phyloP scores from a whole-genome alignment of 1,284 basidiomycete genomes.

The Fomitopsis schrenkii region DNA sequence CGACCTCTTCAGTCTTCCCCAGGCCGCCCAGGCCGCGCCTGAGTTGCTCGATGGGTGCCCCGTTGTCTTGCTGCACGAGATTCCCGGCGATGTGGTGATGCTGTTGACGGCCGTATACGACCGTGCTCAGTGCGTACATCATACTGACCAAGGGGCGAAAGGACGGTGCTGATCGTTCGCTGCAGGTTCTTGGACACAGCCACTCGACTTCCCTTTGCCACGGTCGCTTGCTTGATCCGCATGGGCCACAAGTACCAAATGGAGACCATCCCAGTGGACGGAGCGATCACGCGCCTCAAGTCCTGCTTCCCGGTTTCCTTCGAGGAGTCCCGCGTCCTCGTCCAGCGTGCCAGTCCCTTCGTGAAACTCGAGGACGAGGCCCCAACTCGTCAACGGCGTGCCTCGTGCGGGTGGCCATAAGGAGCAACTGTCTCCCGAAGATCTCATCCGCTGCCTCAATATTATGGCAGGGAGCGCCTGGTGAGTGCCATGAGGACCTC shows the following conservation, averaged over 20 bases:
- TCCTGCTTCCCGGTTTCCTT: neutral
- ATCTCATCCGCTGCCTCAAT: neutral
- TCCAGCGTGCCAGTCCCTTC: neutral
- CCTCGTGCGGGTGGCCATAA: neutral
- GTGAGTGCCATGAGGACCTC: neutral
- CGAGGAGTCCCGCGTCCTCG: too few species aligned
- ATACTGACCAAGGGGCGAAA: neutral
- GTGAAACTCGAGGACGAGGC: neutral
- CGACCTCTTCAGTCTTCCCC: constrained; percentile 52
- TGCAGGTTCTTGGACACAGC: neutral
- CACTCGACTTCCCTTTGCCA: neutral
- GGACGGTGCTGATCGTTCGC: neutral
- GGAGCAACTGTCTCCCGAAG: neutral
- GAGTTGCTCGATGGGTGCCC: constrained; percentile 5
- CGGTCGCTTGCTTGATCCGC: constrained; percentile 1
- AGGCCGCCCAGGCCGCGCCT: constrained; percentile 20
- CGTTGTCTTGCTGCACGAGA: constrained; percentile 2
- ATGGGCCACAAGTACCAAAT: constrained; percentile 5
- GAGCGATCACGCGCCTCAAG: neutral
- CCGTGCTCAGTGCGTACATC: neutral
- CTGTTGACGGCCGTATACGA: neutral
- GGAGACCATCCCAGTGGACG: neutral
- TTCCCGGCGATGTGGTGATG: neutral
- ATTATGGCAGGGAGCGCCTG: neutral
- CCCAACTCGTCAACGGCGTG: constrained; percentile 18